Evolutionary conservation across 768 basidiomycete genomes (phyloP).

Genomic region (Amanita muscaria): DNA sequence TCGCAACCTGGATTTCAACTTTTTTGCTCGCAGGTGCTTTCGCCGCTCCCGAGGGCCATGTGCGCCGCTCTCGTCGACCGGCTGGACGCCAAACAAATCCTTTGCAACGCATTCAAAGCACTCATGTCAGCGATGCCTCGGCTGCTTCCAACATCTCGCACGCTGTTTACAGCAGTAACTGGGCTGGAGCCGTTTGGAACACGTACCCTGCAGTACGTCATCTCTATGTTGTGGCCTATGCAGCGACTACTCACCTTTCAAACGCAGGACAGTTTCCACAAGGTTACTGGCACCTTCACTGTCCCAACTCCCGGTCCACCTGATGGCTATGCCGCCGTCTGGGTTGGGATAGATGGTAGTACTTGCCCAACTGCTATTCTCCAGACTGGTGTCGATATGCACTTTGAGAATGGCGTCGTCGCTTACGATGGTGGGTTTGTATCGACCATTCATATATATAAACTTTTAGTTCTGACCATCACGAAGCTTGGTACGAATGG

Average conservation of each 20-base stretch:
- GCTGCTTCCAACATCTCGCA: conserved; percentile 14
- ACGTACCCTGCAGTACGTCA: conserved; percentile 15
- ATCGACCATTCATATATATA: no score
- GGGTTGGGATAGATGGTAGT: conserved; percentile 30
- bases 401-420: conserved; percentile 5
- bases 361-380: conserved; percentile 26
- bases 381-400: conserved; percentile 29
- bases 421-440: background rate
- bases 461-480: no score
- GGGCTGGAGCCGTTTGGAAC: conserved; percentile 27
- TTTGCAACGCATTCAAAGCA: no score
- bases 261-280: background rate
- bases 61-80: background rate
- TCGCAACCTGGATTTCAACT: no score
- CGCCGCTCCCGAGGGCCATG: background rate
- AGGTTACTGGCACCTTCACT: conserved; percentile 27
- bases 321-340: conserved; percentile 23
- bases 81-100: background rate
- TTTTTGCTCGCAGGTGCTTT: background rate
- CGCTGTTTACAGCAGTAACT: conserved; percentile 25
- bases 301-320: conserved; percentile 23
- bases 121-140: background rate
- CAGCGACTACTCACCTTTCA: background rate
- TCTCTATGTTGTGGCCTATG: background rate
- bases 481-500: background rate